Conservation (phyloP, 2,329 filamentous ascomycete species). For the Diaporthe batatas region DNA sequence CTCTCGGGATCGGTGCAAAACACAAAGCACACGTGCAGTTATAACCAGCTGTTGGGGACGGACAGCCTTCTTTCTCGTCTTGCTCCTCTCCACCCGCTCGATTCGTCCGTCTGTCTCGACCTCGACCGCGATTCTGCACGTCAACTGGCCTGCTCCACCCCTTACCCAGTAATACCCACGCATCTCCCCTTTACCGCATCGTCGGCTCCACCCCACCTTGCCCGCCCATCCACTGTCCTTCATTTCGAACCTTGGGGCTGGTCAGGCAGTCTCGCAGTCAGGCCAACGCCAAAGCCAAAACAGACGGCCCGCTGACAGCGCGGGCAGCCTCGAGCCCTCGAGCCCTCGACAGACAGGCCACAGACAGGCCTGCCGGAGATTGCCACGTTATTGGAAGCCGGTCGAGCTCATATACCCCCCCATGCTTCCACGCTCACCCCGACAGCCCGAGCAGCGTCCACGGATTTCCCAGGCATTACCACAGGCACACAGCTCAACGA, state of each 20-base stretch:
- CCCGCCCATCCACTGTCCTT: slow-evolving; percentile 38
- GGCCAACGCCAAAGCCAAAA: slow-evolving; percentile 11
- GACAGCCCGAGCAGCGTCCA: slow-evolving; percentile 21
- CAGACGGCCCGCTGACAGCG: slow-evolving; percentile 10
- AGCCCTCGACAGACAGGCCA: too few species aligned
- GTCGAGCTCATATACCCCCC: slow-evolving; percentile 8
- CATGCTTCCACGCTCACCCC: slow-evolving; percentile 15
- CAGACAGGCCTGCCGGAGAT: slow-evolving; percentile 7
- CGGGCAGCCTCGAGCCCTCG: slow-evolving; percentile 18
- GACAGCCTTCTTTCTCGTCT: slow-evolving; percentile 2
- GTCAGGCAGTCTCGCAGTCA: not conserved
- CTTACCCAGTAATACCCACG: slow-evolving; percentile 41
- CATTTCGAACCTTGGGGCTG: slow-evolving; percentile 23
- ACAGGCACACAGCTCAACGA: too few species aligned
- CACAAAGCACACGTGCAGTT: slow-evolving; percentile 11
- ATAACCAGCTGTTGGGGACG: not conserved
- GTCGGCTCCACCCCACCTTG: slow-evolving; percentile 39
- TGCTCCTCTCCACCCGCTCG: slow-evolving; percentile 15
- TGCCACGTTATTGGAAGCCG: slow-evolving; percentile 28
- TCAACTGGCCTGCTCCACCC: slow-evolving; percentile 38
- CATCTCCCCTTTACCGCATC: slow-evolving; percentile 40
- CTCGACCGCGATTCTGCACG: slow-evolving; percentile 38
- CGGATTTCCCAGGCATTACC: slow-evolving; percentile 10
- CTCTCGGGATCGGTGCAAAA: slow-evolving; percentile 1
- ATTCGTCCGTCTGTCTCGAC: slow-evolving; percentile 10